Percentiles rank a stretch among this genome's conserved stretches.
Conservation (phyloP, 768 basidiomycete genomes). For the Artomyces pyxidatus region DNA sequence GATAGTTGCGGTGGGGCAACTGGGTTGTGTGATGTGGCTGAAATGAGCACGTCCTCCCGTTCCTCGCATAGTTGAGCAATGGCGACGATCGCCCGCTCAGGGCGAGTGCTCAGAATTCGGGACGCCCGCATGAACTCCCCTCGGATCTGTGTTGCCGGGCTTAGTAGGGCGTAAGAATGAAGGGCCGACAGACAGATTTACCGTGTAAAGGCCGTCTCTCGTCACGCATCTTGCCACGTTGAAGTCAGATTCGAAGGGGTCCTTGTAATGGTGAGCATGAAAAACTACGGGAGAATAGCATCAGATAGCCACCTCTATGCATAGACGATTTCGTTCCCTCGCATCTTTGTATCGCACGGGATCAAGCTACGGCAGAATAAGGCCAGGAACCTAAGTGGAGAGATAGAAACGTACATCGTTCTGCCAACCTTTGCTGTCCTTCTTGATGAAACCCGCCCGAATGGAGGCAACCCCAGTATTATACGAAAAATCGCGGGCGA, state of each 20-base stretch:
- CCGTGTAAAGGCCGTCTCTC: constrained; percentile 91
- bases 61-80: constrained; percentile 91
- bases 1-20: constrained; percentile 38
- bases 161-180: too few species aligned
- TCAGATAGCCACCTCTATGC: constrained; percentile 74
- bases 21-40: constrained; percentile 38
- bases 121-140: constrained; percentile 98
- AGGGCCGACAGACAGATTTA: constrained; percentile 35
- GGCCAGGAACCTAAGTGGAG: neutral
- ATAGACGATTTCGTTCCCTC: constrained; percentile 88
- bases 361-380: constrained; percentile 11
- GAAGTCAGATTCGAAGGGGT: constrained; percentile 94
- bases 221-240: constrained; percentile 97
- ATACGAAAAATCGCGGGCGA: constrained; percentile 88
- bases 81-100: constrained; percentile 73
- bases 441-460: constrained; percentile 79
- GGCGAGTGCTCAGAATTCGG: constrained; percentile 71
- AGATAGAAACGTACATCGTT: constrained; percentile 40
- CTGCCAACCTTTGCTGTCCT: constrained; percentile 92
- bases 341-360: constrained; percentile 50
- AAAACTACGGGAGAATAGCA: neutral
- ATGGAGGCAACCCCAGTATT: constrained; percentile 89
- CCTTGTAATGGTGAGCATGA: constrained; percentile 37
- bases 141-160: constrained; percentile 92
- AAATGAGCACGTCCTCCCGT: constrained; percentile 54